These are phyloP conservation scores for Phytopythium oedochilum DNA, from an alignment of 352 stramenopile genomes.

Conservation along the genomic window DNA sequence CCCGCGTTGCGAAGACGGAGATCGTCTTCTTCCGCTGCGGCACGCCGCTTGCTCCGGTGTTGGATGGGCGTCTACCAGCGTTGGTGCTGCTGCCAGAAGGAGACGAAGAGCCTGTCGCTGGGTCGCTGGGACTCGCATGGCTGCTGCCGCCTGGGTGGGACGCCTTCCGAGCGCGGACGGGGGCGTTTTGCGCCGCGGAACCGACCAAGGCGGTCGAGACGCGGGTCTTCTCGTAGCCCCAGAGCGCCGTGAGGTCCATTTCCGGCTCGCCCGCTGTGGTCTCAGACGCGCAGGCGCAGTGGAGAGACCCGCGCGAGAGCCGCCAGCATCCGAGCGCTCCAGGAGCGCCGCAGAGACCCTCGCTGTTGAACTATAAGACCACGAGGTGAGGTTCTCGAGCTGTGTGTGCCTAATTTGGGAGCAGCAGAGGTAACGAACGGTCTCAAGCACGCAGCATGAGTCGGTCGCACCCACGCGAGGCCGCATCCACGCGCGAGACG, in stretches of 20 bases:
- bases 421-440: too few species aligned
- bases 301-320: not conserved
- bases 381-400: too few species aligned
- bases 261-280: not conserved
- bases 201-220: slow-evolving; percentile 12
- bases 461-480: too few species aligned
- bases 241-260: slow-evolving; percentile 57
- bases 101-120: slow-evolving; percentile 1
- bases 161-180: not conserved
- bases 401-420: too few species aligned
- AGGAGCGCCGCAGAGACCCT: too few species aligned
- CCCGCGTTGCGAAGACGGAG: not conserved
- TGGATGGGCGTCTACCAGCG: not conserved
- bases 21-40: slow-evolving; percentile 5
- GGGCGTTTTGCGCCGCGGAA: not conserved
- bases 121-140: slow-evolving; percentile 3
- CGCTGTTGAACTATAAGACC: too few species aligned
- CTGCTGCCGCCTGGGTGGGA: not conserved
- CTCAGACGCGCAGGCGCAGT: not conserved
- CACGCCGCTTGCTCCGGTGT: not conserved
- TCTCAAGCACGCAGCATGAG: too few species aligned
- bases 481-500: too few species aligned
- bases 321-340: not conserved
- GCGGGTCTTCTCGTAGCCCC: slow-evolving; percentile 44
- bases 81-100: not conserved